phyloP scores from a whole-genome alignment of 2,329 filamentous ascomycete genomes.

The Penicillium sp. region DNA sequence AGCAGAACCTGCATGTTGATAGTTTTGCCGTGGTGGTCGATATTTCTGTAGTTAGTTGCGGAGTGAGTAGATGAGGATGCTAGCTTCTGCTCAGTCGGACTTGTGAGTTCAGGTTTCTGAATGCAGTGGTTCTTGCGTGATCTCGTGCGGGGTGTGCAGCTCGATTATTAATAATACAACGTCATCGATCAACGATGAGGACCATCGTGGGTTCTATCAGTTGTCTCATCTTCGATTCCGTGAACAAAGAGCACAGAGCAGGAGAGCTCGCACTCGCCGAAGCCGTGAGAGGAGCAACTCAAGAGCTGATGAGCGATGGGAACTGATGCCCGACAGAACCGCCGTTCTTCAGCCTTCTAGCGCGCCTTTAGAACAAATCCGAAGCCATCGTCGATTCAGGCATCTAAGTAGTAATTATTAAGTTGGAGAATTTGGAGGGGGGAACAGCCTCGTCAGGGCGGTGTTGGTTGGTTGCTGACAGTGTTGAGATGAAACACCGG shows the following conservation, averaged over 20 bases:
- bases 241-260: neutral
- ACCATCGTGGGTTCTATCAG: neutral
- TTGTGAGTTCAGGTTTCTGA: neutral
- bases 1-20: conserved; percentile 64
- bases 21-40: neutral
- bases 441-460: conserved; percentile 5
- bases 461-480: conserved; percentile 1
- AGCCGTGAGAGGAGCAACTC: neutral
- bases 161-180: conserved; percentile 8
- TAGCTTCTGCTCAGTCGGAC: neutral
- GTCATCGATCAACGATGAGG: neutral
- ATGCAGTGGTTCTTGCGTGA: conserved; percentile 7
- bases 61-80: neutral
- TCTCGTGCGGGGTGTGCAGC: neutral
- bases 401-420: neutral
- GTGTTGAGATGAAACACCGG: conserved; percentile 9
- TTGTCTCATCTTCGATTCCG: neutral
- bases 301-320: neutral
- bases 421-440: neutral
- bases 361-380: conserved; percentile 7
- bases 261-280: neutral
- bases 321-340: neutral
- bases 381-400: conserved; percentile 10
- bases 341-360: conserved; percentile 11
- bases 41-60: neutral